These are phyloP conservation scores for Osmozyma mogii DNA, from an alignment of 805 yeast genomes.

Conservation along the genomic window DNA sequence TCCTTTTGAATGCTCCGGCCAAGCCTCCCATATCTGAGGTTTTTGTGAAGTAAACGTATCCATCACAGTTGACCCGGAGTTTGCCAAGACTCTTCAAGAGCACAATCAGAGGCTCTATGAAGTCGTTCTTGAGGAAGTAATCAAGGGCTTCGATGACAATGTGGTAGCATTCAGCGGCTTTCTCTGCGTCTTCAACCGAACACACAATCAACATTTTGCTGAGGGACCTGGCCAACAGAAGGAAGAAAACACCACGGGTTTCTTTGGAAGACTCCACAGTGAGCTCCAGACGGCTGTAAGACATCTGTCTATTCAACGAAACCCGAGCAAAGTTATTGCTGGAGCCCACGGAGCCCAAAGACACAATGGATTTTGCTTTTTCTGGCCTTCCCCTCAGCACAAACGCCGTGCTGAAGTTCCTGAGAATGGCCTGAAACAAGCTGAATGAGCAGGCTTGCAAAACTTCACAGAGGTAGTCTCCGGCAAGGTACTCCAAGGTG, in stretches of 20 bases:
- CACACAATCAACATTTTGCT: conserved; percentile 19
- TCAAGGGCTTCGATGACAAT: conserved; percentile 29
- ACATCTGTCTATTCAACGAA: too few species aligned
- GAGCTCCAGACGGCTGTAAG: too few species aligned
- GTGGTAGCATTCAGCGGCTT: conserved; percentile 22
- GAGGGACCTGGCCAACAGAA: conserved; percentile 17
- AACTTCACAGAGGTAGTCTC: conserved; percentile 18
- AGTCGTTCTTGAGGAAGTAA: conserved; percentile 24
- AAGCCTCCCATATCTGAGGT: conserved; percentile 62
- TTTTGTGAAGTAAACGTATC: conserved; percentile 39
- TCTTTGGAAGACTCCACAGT: too few species aligned
- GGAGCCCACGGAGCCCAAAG: conserved; percentile 17
- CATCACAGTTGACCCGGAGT: conserved; percentile 41
- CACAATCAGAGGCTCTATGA: conserved; percentile 34
- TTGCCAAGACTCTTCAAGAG: conserved; percentile 47
- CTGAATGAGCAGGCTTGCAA: conserved; percentile 10
- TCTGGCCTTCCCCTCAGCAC: background rate
- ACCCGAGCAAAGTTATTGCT: too few species aligned
- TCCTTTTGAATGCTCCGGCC: conserved; percentile 51
- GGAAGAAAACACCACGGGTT: too few species aligned
- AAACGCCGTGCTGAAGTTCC: background rate
- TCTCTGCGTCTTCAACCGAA: conserved; percentile 14
- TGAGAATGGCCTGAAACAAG: conserved; percentile 11
- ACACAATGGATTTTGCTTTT: conserved; percentile 9
- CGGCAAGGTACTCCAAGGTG: conserved; percentile 23